Conservation (phyloP, 257 asterid genomes). For the Nicotiana attenuata region DNA sequence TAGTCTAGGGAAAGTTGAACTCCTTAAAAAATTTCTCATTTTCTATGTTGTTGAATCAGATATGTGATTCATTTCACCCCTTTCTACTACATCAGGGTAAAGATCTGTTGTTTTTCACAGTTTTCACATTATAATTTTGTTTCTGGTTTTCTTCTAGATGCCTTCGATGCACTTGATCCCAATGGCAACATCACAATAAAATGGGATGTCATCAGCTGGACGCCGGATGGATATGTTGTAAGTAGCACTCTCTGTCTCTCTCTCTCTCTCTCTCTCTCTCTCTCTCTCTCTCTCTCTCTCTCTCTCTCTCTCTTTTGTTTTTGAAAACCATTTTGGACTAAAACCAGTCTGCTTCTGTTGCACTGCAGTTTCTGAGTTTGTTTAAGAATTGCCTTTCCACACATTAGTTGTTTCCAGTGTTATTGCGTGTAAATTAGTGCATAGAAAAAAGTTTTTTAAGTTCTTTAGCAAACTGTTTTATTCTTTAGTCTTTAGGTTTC, state of each 20-base stretch:
- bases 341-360: not conserved
- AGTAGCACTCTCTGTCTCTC: constrained; percentile 16
- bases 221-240: constrained; percentile 81
- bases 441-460: not conserved
- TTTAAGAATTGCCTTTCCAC: not conserved
- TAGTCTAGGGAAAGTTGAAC: not conserved
- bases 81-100: not conserved
- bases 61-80: not conserved
- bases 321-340: not conserved
- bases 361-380: not conserved
- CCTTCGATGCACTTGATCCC: constrained; percentile 88
- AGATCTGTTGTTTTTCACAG: not conserved
- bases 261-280: not conserved
- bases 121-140: not conserved
- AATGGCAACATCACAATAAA: constrained; percentile 75
- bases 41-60: not conserved
- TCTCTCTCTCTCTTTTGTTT: not conserved
- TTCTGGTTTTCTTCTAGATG: constrained; percentile 38
- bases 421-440: not conserved
- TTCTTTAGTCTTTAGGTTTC: not conserved
- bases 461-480: not conserved
- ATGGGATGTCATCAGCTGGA: constrained; percentile 76
- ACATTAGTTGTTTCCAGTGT: not conserved
- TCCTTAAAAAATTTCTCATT: not conserved
- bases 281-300: not conserved